These are phyloP conservation scores for Pseudogymnoascus sp. DNA, from an alignment of 2,329 filamentous ascomycete species.

Conservation along the genomic window DNA sequence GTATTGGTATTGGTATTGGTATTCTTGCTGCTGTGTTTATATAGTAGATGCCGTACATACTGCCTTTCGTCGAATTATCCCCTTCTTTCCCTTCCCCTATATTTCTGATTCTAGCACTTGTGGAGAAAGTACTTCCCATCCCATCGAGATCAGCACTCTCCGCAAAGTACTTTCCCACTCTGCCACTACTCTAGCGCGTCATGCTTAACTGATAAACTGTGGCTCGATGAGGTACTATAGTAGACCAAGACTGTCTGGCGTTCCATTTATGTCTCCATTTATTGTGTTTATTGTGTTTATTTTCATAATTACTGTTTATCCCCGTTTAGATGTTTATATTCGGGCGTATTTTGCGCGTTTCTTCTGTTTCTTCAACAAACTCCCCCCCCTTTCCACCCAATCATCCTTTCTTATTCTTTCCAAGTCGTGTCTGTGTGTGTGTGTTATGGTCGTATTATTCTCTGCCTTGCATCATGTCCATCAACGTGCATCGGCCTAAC, in stretches of 20 bases:
- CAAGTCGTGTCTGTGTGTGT: too few species aligned
- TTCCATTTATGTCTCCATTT: not conserved
- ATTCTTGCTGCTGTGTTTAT: too few species aligned
- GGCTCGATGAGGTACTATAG: not conserved
- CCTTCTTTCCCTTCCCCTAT: not conserved
- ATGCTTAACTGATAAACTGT: not conserved
- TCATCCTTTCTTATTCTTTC: not conserved
- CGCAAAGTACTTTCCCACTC: not conserved
- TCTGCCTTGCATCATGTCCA: not conserved
- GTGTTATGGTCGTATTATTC: not conserved
- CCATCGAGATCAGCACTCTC: not conserved
- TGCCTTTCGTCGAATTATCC: not conserved
- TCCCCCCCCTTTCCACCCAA: not conserved
- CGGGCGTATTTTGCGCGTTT: not conserved
- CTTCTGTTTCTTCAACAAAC: not conserved
- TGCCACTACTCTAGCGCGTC: not conserved
- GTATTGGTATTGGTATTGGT: too few species aligned
- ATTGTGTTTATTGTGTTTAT: not conserved
- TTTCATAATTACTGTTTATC: not conserved
- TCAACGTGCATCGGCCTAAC: not conserved
- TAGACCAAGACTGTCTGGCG: not conserved
- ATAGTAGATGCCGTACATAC: too few species aligned
- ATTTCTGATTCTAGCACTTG: not conserved
- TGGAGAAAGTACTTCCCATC: not conserved
- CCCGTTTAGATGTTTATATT: not conserved